Percentiles rank a stretch among this genome's conserved stretches.
These are phyloP conservation scores for Jackrogersella minutella DNA, from an alignment of 495 filamentous ascomycete species.

Conservation along the genomic window DNA sequence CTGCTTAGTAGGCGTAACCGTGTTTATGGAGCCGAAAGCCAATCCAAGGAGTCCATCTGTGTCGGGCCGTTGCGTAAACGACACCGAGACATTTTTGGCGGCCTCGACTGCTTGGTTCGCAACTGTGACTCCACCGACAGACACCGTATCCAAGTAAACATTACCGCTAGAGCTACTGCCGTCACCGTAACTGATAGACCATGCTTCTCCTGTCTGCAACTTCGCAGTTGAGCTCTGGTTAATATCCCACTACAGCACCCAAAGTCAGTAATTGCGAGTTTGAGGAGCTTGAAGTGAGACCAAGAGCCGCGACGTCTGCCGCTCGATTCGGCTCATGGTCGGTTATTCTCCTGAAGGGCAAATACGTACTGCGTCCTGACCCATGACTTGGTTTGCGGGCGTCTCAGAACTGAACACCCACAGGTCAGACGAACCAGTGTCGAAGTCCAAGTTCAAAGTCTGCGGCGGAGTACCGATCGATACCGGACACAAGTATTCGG, in stretches of 20 bases:
- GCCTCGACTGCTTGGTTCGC: conserved; percentile 75
- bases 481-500: conserved; percentile 71
- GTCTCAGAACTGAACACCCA: conserved; percentile 66
- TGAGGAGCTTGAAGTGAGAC: background rate
- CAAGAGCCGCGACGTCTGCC: background rate
- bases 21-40: conserved; percentile 77
- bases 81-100: conserved; percentile 67
- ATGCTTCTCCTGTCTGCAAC: conserved; percentile 62
- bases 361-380: conserved; percentile 49
- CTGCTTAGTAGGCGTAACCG: conserved; percentile 66
- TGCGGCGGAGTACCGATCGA: conserved; percentile 76
- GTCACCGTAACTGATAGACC: conserved; percentile 80
- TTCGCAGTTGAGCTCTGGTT: conserved; percentile 57
- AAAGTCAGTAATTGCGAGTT: background rate
- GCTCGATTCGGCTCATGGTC: background rate
- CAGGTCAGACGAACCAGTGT: conserved; percentile 80
- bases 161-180: conserved; percentile 71
- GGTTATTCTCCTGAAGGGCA: background rate
- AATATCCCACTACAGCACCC: conserved; percentile 65
- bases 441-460: conserved; percentile 74
- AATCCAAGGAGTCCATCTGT: conserved; percentile 80
- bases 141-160: conserved; percentile 80
- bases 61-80: conserved; percentile 67
- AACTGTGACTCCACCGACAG: conserved; percentile 73
- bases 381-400: conserved; percentile 53